These are phyloP conservation scores for Sanguinoderma infundibulare DNA, from an alignment of 1,284 basidiomycete genomes.

Conservation along the genomic window DNA sequence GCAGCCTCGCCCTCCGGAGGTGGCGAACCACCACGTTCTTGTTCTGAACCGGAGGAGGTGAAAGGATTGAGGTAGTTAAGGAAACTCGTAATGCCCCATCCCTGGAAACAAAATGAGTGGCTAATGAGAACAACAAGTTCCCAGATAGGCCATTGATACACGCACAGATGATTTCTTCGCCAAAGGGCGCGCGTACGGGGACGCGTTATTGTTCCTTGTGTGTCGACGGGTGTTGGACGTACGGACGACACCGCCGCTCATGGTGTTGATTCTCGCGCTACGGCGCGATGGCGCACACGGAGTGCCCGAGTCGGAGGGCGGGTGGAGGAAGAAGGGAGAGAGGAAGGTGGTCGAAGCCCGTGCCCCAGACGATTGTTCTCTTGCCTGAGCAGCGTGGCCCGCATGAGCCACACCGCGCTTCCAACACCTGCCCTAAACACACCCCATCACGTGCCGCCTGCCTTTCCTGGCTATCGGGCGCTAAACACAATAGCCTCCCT, in stretches of 20 bases:
- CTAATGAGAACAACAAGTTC: neutral
- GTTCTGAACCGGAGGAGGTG: constrained; percentile 8
- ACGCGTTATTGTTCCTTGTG: constrained; percentile 28
- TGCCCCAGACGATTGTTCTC: constrained; percentile 13
- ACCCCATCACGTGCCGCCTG: constrained; percentile 22
- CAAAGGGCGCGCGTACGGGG: constrained; percentile 28
- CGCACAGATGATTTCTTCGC: constrained; percentile 27
- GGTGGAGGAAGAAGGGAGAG: constrained; percentile 9
- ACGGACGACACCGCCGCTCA: constrained; percentile 26
- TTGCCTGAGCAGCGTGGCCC: constrained; percentile 17
- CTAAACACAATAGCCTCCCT: constrained; percentile 16
- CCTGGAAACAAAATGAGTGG: constrained; percentile 8
- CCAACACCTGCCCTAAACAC: constrained; percentile 29
- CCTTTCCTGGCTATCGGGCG: constrained; percentile 17
- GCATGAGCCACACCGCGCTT: constrained; percentile 13
- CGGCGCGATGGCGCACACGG: neutral
- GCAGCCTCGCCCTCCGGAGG: constrained; percentile 16
- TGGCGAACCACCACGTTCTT: constrained; percentile 1
- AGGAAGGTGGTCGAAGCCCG: neutral
- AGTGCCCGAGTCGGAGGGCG: neutral
- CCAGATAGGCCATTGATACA: constrained; percentile 1
- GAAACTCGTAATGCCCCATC: constrained; percentile 27
- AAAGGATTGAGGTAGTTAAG: constrained; percentile 31
- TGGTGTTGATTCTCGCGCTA: constrained; percentile 9
- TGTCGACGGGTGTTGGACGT: constrained; percentile 22